phyloP scores from a whole-genome alignment of 371 early-diverging fungal genomes.

The Zopfochytrium polystomum region DNA sequence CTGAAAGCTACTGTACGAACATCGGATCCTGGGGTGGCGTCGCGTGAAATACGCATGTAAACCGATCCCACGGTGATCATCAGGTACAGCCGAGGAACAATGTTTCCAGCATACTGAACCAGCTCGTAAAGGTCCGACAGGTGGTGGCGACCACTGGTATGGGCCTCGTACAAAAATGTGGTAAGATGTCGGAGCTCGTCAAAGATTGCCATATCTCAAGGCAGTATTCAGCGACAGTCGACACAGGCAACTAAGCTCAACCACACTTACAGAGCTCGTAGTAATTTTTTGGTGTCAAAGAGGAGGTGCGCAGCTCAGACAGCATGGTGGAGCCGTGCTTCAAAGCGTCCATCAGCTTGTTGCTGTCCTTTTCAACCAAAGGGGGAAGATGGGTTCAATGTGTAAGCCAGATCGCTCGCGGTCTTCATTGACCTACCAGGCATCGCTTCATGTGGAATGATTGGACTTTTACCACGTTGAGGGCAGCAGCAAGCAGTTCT shows the following conservation, averaged over 20 bases:
- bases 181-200: conserved; percentile 88
- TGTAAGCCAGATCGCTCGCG: no score
- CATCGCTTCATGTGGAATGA: conserved; percentile 85
- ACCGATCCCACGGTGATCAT: conserved; percentile 96
- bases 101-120: conserved; percentile 94
- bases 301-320: conserved; percentile 87
- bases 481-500: conserved; percentile 77
- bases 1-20: no score
- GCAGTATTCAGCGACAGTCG: background rate
- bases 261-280: conserved; percentile 87
- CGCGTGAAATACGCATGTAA: conserved; percentile 72
- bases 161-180: conserved; percentile 81
- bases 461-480: conserved; percentile 81
- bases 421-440: conserved; percentile 75
- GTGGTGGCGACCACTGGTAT: conserved; percentile 78
- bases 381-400: no score
- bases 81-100: conserved; percentile 93
- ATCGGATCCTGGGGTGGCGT: no score
- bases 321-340: conserved; percentile 96
- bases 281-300: conserved; percentile 91
- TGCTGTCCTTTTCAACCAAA: no score
- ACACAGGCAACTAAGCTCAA: background rate
- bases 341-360: conserved; percentile 90
- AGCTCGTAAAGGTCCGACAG: conserved; percentile 93
- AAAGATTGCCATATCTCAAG: conserved; percentile 90